A percentile compares a stretch with the other conserved stretches of the same genome.
These are phyloP conservation scores for Coprinopsis marcescibilis DNA, from an alignment of 768 basidiomycete species.

Conservation along the genomic window DNA sequence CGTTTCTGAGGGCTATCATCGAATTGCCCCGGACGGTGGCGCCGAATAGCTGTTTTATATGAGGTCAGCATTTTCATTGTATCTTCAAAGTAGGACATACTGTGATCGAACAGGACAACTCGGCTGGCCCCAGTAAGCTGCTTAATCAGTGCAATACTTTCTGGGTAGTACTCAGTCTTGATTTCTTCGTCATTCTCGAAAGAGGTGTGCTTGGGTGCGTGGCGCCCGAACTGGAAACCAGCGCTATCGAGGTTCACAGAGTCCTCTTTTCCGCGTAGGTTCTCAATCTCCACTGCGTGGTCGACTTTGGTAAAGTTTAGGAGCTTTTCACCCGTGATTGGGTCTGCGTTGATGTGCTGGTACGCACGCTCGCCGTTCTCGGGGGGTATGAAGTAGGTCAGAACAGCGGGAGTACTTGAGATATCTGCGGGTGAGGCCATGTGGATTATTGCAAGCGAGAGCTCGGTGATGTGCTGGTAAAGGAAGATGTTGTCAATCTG, in stretches of 20 bases:
- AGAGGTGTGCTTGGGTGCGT: constrained; percentile 34
- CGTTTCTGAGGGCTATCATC: constrained; percentile 33
- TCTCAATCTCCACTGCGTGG: constrained; percentile 38
- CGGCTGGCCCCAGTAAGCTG: constrained; percentile 49
- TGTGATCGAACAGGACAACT: constrained; percentile 60
- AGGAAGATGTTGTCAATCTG: too few species aligned
- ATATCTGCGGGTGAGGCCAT: constrained; percentile 1
- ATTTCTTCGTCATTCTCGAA: constrained; percentile 39
- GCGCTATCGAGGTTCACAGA: constrained; percentile 38
- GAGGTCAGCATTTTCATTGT: neutral
- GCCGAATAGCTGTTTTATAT: constrained; percentile 36
- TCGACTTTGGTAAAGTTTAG: constrained; percentile 16
- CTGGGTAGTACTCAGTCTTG: constrained; percentile 49
- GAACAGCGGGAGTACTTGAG: constrained; percentile 1
- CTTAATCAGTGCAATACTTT: constrained; percentile 52
- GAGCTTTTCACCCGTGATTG: constrained; percentile 16
- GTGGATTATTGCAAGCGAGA: too few species aligned
- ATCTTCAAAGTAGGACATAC: constrained; percentile 26
- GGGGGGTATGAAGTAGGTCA: constrained; percentile 18
- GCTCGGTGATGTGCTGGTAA: too few species aligned
- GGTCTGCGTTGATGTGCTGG: constrained; percentile 19
- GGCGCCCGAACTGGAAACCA: constrained; percentile 40
- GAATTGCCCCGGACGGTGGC: constrained; percentile 30
- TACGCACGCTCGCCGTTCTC: constrained; percentile 21
- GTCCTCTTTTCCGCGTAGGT: constrained; percentile 47